Evolutionary conservation across 768 basidiomycete species (phyloP).

Genomic region (Serendipita sp.): DNA sequence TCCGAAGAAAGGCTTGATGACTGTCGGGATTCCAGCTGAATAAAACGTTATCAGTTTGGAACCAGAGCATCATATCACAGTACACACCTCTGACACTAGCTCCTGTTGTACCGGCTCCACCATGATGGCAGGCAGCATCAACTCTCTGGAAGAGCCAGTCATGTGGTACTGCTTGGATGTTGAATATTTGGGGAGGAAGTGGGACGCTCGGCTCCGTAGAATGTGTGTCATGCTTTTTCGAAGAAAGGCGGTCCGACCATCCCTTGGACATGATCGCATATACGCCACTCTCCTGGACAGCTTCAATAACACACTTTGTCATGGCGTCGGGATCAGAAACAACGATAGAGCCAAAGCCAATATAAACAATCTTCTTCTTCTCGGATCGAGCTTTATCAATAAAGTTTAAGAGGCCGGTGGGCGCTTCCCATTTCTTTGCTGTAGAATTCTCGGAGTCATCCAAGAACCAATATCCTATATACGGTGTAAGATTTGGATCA

Average conservation of each 20-base stretch:
- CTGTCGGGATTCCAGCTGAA: slow-evolving; percentile 80
- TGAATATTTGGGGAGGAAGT: slow-evolving; percentile 63
- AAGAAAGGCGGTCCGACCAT: slow-evolving; percentile 82
- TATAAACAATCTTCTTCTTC: slow-evolving; percentile 86
- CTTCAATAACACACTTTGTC: slow-evolving; percentile 82
- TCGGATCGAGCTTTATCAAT: slow-evolving; percentile 59
- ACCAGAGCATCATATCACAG: slow-evolving; percentile 2
- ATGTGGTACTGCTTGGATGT: slow-evolving; percentile 75
- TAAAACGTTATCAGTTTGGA: neutral
- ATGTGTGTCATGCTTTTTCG: slow-evolving; percentile 30
- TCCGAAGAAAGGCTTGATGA: slow-evolving; percentile 95
- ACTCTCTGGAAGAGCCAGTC: slow-evolving; percentile 92
- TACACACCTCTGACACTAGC: slow-evolving; percentile 74
- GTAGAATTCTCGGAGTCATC: slow-evolving; percentile 74
- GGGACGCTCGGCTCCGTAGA: slow-evolving; percentile 45
- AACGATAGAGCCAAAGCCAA: slow-evolving; percentile 95
- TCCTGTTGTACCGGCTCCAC: slow-evolving; percentile 91
- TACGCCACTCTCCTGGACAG: slow-evolving; percentile 73
- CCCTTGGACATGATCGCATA: slow-evolving; percentile 91
- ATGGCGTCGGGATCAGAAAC: slow-evolving; percentile 87
- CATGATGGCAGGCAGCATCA: slow-evolving; percentile 96
- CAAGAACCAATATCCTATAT: slow-evolving; percentile 84
- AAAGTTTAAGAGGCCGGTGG: slow-evolving; percentile 61
- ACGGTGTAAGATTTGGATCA: neutral
- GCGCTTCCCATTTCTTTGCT: slow-evolving; percentile 77